Base-by-base conservation (phyloP, 208 protist genomes). In the Spongospora subterranea region DNA sequence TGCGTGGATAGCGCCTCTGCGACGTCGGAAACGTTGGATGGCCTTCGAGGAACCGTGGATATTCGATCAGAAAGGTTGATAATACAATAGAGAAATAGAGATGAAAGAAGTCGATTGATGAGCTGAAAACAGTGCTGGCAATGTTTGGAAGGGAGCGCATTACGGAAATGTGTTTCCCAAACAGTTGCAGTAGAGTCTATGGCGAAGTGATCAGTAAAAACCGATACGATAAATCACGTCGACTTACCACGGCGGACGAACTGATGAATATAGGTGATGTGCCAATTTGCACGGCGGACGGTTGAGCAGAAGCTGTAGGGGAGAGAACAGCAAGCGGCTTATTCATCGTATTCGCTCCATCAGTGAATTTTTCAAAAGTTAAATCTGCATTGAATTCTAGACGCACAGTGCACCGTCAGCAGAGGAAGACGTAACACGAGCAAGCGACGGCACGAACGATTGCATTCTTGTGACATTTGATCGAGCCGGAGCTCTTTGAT, bases 401-500 rank as follows among this genome's bases (percentile, higher is more conserved):
- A n/a, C n/a, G n/a, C n/a, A n/a, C n/a, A n/a, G n/a, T n/a, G n/a
- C n/a, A n/a, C n/a, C n/a, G n/a, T n/a, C n/a, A n/a, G n/a, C n/a
- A n/a, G n/a, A n/a, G n/a, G n/a, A n/a, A n/a, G n/a, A n/a, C n/a
- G n/a, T n/a, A n/a, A n/a, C n/a, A n/a, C n/a, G n/a, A n/a, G n/a
- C n/a, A n/a, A n/a, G n/a, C n/a, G 54, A 29, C 54, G 54, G 54
- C 54, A 65, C 29, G 54, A 29, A 32, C 54, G 54, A 29, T 29
- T 17, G 29, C 20, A 17, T 65, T 29, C 54, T 32, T 65, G 20
- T 65, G 54, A 29, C 50, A 35, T 20, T 6, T 35, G 13, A 20
- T 82, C 71, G 71, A 6, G 6, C 40, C n/a, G 6, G 35, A 82
- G 71, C 71, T 82, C 71, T 43, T 82, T 82, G n/a, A 82, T 82